Evolutionary conservation across 805 yeast genomes (phyloP).

Genomic region (Wilhelminamyces savonicus): DNA sequence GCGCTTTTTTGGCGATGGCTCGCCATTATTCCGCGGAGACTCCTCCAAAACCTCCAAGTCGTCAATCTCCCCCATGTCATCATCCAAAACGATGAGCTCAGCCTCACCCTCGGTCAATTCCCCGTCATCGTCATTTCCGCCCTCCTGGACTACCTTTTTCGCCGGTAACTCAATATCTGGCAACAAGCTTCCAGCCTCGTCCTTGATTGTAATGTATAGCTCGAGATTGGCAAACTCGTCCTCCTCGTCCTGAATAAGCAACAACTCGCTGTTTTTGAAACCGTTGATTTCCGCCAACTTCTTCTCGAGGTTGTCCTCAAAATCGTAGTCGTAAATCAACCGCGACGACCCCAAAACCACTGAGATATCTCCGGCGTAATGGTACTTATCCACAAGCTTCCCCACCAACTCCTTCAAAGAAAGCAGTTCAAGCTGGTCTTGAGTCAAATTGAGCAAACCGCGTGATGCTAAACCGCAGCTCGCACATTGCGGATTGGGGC

Average conservation of each 20-base stretch:
- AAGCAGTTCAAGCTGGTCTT: conserved; percentile 16
- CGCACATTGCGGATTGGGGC: conserved; percentile 67
- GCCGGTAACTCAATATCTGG: conserved; percentile 12
- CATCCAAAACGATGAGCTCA: too few relatives aligned
- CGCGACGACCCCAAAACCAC: conserved; percentile 52
- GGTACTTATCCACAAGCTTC: conserved; percentile 41
- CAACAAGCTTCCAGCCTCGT: conserved; percentile 1
- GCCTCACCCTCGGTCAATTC: too few relatives aligned
- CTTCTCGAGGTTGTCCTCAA: conserved; percentile 64
- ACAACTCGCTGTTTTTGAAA: conserved; percentile 50
- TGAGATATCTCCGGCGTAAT: conserved; percentile 49
- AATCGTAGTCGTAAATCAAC: conserved; percentile 78
- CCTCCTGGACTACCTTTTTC: too few relatives aligned
- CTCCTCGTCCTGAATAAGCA: conserved; percentile 76
- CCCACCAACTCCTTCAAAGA: conserved; percentile 49
- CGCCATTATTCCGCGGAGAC: too few relatives aligned
- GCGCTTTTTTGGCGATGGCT: too few relatives aligned
- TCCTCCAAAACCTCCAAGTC: too few relatives aligned
- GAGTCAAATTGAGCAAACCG: conserved; percentile 39
- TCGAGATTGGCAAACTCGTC: conserved; percentile 61
- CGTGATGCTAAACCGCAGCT: conserved; percentile 53
- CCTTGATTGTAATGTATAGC: conserved; percentile 38
- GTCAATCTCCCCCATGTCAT: too few relatives aligned
- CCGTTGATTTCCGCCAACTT: conserved; percentile 46
- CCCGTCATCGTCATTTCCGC: too few relatives aligned